These are phyloP conservation scores for Alternaria alternata DNA, from an alignment of 2,329 filamentous ascomycete genomes.

Conservation along the genomic window DNA sequence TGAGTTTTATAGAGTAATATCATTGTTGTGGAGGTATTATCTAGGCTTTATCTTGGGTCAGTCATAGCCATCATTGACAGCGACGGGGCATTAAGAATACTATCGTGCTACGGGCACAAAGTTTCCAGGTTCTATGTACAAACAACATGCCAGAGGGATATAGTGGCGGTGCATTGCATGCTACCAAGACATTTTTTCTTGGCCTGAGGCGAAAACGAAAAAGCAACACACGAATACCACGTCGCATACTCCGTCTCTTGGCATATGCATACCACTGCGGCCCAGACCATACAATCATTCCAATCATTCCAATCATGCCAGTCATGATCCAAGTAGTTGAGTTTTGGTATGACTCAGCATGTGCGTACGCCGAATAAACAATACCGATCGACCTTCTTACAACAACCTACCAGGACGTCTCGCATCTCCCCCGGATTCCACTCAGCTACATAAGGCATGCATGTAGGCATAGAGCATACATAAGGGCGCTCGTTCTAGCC, in stretches of 20 bases:
- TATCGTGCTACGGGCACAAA: background rate
- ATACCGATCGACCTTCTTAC: background rate
- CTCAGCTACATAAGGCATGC: slow-evolving; percentile 1
- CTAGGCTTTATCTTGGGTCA: background rate
- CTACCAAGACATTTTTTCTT: background rate
- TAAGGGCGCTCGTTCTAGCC: slow-evolving; percentile 3
- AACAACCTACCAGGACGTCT: background rate
- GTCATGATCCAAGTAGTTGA: background rate
- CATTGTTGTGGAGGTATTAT: background rate
- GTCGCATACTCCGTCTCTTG: background rate
- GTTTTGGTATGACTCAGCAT: background rate
- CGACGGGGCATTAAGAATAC: background rate
- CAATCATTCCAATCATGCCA: background rate
- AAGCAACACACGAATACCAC: background rate
- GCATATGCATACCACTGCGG: background rate
- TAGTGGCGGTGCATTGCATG: background rate
- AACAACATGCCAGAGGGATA: background rate
- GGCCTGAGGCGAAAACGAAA: background rate
- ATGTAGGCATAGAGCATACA: slow-evolving; percentile 2
- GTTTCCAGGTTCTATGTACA: background rate
- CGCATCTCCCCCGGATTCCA: slow-evolving; percentile 2
- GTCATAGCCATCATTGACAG: background rate
- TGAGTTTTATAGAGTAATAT: background rate
- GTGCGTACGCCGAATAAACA: background rate
- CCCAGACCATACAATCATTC: background rate